Conservation (phyloP, 352 stramenopile species). For the Phytophthora vignae region DNA sequence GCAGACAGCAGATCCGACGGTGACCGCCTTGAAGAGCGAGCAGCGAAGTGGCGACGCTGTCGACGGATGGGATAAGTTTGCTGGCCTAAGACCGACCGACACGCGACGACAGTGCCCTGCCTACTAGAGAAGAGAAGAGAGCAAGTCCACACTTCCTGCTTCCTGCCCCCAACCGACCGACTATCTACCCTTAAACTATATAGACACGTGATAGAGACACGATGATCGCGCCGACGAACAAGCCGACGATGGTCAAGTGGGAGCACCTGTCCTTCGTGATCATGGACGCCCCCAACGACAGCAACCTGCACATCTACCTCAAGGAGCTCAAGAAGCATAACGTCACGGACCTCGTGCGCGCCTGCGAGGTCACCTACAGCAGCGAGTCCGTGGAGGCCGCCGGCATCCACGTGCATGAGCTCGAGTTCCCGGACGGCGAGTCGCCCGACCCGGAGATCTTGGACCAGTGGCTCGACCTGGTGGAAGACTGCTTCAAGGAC, state of each 20-base stretch:
- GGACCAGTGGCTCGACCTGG: slow-evolving; percentile 94
- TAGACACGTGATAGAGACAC: slow-evolving; percentile 37
- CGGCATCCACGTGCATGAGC: slow-evolving; percentile 94
- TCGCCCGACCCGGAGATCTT: slow-evolving; percentile 94
- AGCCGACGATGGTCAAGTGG: slow-evolving; percentile 88
- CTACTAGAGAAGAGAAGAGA: slow-evolving; percentile 8
- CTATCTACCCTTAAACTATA: neutral
- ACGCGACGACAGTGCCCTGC: slow-evolving; percentile 34
- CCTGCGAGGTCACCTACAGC: slow-evolving; percentile 96
- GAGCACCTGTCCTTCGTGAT: slow-evolving; percentile 97
- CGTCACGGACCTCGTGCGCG: slow-evolving; percentile 95
- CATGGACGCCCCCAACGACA: slow-evolving; percentile 97
- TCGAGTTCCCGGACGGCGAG: slow-evolving; percentile 97
- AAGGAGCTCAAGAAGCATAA: slow-evolving; percentile 97
- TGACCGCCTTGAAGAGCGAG: slow-evolving; percentile 25
- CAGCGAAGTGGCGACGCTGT: slow-evolving; percentile 30
- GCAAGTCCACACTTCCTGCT: too few species aligned
- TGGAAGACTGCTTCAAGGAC: slow-evolving; percentile 95
- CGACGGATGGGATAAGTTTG: slow-evolving; percentile 66
- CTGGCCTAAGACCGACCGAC: slow-evolving; percentile 35
- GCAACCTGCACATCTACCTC: slow-evolving; percentile 97
- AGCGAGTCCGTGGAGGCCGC: slow-evolving; percentile 91
- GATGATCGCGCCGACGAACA: slow-evolving; percentile 89
- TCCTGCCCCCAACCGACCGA: neutral
- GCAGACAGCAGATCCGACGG: slow-evolving; percentile 17